Percentiles rank a stretch among this genome's conserved stretches.
Conservation (phyloP, 2,329 filamentous ascomycete genomes). For the Nemania sp. region DNA sequence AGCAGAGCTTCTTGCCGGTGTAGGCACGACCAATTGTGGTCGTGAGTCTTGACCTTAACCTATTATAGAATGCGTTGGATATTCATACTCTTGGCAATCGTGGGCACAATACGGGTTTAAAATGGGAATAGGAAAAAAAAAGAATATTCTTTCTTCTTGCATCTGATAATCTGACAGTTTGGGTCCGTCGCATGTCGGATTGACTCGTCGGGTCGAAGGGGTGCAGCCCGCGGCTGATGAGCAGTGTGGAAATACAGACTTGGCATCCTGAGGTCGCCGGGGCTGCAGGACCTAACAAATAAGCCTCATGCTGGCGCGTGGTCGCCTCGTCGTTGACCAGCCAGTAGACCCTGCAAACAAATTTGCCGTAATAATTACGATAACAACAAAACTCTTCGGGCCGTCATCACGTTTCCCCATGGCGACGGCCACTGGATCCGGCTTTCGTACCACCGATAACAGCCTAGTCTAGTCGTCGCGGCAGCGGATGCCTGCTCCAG, state of each 20-base stretch:
- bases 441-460: slow-evolving; percentile 15
- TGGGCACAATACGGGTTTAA: background rate
- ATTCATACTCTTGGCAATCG: background rate
- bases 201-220: slow-evolving; percentile 6
- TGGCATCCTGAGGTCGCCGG: background rate
- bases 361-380: slow-evolving; percentile 1
- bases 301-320: background rate
- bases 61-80: too few species aligned
- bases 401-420: slow-evolving; percentile 22
- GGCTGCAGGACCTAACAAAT: background rate
- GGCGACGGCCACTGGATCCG: slow-evolving; percentile 14
- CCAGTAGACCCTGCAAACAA: slow-evolving; percentile 4
- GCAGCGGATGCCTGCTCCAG: slow-evolving; percentile 22
- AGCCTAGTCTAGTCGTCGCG: slow-evolving; percentile 24
- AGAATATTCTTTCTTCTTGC: background rate
- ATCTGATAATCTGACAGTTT: background rate
- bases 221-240: slow-evolving; percentile 12
- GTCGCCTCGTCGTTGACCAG: slow-evolving; percentile 2
- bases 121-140: background rate
- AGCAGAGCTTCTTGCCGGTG: too few species aligned
- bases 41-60: too few species aligned
- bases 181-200: slow-evolving; percentile 18
- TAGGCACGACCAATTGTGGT: too few species aligned
- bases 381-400: slow-evolving; percentile 6
- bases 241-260: background rate